A percentile compares a stretch with the other conserved stretches of the same genome.
These are phyloP conservation scores for Trichoderma parareesei DNA, from an alignment of 495 filamentous ascomycete genomes.

Conservation along the genomic window DNA sequence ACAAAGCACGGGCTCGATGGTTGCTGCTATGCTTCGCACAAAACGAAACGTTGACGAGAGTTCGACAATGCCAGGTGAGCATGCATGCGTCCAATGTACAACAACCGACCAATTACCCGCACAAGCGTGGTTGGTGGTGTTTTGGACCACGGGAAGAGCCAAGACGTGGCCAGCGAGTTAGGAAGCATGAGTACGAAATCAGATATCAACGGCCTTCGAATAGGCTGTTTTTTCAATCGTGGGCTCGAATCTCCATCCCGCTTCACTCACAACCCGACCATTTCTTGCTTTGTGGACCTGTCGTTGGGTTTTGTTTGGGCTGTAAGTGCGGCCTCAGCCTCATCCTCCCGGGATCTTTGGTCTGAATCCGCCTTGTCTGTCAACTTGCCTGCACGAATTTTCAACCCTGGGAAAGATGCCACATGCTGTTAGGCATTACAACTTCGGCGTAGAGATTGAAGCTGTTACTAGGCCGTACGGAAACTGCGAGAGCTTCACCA, in stretches of 20 bases:
- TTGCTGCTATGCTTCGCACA: background rate
- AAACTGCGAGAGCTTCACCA: conserved; percentile 9
- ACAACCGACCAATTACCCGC: background rate
- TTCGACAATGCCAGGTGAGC: background rate
- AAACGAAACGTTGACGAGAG: background rate
- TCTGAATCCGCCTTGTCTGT: background rate
- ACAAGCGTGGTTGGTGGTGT: background rate
- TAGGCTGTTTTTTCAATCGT: background rate
- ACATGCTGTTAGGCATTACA: conserved; percentile 14
- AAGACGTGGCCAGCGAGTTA: background rate
- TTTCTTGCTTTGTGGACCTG: background rate
- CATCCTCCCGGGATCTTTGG: background rate
- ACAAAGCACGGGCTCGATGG: background rate
- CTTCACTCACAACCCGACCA: background rate
- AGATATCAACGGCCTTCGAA: background rate
- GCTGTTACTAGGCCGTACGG: conserved; percentile 13
- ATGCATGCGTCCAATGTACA: background rate
- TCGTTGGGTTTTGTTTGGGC: background rate
- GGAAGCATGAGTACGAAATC: background rate
- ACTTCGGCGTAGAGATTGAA: conserved; percentile 19
- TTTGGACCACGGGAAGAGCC: background rate
- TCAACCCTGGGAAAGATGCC: background rate
- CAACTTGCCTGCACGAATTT: background rate
- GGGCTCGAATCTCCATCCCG: background rate
- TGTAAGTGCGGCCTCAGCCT: conserved; percentile 5